phyloP scores from a whole-genome alignment of 345 rosid species.

The Moricandia arvensis region DNA sequence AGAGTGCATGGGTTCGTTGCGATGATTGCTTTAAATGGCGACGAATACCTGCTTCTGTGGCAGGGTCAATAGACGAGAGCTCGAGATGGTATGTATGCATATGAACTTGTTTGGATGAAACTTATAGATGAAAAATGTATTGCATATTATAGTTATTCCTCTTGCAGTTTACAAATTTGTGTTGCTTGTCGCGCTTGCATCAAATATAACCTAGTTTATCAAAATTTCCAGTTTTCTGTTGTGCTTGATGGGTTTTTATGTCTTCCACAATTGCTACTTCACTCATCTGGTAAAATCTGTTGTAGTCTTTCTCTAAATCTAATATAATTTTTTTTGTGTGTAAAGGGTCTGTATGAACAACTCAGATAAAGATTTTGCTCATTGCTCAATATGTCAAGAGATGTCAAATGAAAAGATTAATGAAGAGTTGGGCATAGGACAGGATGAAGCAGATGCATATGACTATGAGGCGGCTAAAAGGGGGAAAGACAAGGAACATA shows the following conservation, averaged over 20 bases:
- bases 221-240: not conserved
- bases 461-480: constrained; percentile 48
- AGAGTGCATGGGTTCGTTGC: constrained; percentile 92
- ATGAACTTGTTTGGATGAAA: constrained; percentile 6
- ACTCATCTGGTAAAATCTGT: not conserved
- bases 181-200: not conserved
- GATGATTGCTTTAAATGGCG: constrained; percentile 97
- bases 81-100: constrained; percentile 63
- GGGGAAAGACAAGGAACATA: constrained; percentile 54
- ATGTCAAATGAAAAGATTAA: constrained; percentile 92
- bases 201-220: not conserved
- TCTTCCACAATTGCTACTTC: not conserved
- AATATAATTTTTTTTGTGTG: constrained; percentile 15
- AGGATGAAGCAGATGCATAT: constrained; percentile 78
- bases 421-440: constrained; percentile 85
- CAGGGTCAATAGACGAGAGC: constrained; percentile 63
- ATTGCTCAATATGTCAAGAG: constrained; percentile 86
- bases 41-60: constrained; percentile 73
- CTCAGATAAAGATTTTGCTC: constrained; percentile 61
- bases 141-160: constrained; percentile 1
- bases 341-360: constrained; percentile 87
- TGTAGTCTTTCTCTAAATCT: not conserved
- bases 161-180: not conserved
- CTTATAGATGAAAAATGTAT: not conserved
- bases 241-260: constrained; percentile 3